Evolutionary conservation across 2,329 filamentous ascomycete species (phyloP).

Genomic region (Aspergillus flavus): DNA sequence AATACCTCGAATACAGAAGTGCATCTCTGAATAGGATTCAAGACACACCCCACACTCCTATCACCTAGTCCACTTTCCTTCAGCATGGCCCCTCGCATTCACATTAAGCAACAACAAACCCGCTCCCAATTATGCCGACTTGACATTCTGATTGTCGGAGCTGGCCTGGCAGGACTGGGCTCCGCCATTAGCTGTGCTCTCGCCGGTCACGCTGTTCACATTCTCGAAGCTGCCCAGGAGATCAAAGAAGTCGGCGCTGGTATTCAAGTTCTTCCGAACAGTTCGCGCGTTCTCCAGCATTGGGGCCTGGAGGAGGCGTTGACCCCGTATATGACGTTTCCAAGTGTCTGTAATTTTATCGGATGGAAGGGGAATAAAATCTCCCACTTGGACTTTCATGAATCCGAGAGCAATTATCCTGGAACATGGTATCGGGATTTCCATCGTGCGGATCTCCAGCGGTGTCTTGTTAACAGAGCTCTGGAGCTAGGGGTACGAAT

Average conservation of each 20-base stretch:
- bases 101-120: neutral
- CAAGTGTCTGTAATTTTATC: conserved; percentile 51
- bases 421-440: conserved; percentile 55
- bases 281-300: conserved; percentile 14
- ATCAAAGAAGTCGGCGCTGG: neutral
- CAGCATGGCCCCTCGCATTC: neutral
- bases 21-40: neutral
- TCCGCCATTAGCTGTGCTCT: neutral
- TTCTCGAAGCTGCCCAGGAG: neutral
- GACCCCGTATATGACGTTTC: conserved; percentile 45
- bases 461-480: conserved; percentile 51
- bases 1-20: neutral
- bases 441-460: conserved; percentile 57
- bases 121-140: neutral
- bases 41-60: neutral
- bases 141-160: conserved; percentile 46
- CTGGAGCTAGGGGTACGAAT: conserved; percentile 52
- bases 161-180: conserved; percentile 27
- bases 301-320: conserved; percentile 49
- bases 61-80: neutral
- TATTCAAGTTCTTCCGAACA: neutral
- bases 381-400: conserved; percentile 52
- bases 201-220: neutral
- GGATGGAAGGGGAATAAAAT: conserved; percentile 57
- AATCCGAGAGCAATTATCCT: conserved; percentile 41